Percentiles rank a stretch among this genome's conserved stretches.
Evolutionary conservation across 2,329 filamentous ascomycete genomes (phyloP).

Genomic region (Leptographium galeiforme): DNA sequence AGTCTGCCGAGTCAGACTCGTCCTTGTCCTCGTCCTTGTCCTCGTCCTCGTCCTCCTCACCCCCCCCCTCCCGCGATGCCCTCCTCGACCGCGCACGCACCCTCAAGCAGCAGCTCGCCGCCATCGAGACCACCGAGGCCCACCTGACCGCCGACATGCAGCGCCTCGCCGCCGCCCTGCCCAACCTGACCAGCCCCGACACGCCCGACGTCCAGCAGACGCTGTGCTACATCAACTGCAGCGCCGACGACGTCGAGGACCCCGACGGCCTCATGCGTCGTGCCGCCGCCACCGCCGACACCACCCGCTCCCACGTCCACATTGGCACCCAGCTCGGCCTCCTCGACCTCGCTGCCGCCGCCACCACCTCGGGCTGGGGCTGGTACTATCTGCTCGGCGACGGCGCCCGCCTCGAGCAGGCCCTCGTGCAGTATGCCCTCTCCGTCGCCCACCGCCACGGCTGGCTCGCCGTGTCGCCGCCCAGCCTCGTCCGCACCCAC

Average conservation of each 20-base stretch:
- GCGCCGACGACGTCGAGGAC: constrained; percentile 28
- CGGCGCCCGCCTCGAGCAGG: constrained; percentile 86
- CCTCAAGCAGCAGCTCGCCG: constrained; percentile 49
- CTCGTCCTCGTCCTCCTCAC: constrained; percentile 8
- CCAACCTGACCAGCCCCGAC: constrained; percentile 67
- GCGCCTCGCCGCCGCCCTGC: constrained; percentile 60
- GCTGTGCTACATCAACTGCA: constrained; percentile 67
- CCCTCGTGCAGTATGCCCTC: constrained; percentile 76
- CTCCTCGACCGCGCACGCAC: constrained; percentile 50
- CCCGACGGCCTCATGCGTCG: constrained; percentile 9
- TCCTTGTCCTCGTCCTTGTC: no score
- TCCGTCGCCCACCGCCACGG: constrained; percentile 56
- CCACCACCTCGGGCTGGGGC: constrained; percentile 81
- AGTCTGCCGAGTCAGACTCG: not conserved
- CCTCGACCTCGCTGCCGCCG: constrained; percentile 77
- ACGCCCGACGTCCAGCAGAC: constrained; percentile 65
- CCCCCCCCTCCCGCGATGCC: constrained; percentile 28
- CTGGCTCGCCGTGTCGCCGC: constrained; percentile 72
- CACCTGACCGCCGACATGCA: constrained; percentile 52
- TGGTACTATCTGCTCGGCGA: constrained; percentile 97
- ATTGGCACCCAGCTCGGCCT: constrained; percentile 78
- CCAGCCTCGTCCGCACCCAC: constrained; percentile 82
- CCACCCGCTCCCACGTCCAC: constrained; percentile 55
- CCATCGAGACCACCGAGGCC: constrained; percentile 49
- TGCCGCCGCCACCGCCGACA: constrained; percentile 1